A percentile compares a stretch with the other conserved stretches of the same genome.
Evolutionary conservation across 2,329 filamentous ascomycete species (phyloP).

Genomic region (Plenodomus lindquistii): DNA sequence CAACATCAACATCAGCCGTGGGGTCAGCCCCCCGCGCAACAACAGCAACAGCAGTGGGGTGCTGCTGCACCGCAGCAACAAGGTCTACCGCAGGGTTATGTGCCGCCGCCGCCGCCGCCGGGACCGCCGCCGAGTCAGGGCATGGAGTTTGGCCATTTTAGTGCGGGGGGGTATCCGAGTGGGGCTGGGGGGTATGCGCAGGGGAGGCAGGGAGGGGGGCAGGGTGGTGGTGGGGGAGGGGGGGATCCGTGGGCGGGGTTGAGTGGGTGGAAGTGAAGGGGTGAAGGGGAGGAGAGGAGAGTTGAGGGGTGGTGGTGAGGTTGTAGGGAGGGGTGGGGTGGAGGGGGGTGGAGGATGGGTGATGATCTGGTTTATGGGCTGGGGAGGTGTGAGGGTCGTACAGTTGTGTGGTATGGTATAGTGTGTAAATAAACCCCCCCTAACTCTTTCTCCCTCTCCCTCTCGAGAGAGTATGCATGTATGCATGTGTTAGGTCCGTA

Average conservation of each 20-base stretch:
- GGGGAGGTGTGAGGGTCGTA: too few species aligned
- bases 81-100: constrained; percentile 64
- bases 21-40: constrained; percentile 49
- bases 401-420: too few species aligned
- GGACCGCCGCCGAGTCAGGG: constrained; percentile 62
- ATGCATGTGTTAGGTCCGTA: too few species aligned
- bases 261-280: constrained; percentile 65
- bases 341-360: too few species aligned
- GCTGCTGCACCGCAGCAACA: constrained; percentile 57
- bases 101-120: constrained; percentile 69
- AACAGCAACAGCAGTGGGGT: constrained; percentile 56
- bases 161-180: constrained; percentile 60
- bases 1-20: constrained; percentile 57
- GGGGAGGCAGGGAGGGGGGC: constrained; percentile 32
- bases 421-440: too few species aligned
- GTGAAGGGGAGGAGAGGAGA: too few species aligned
- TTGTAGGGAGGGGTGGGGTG: too few species aligned
- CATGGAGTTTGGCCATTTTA: constrained; percentile 57
- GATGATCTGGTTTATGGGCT: too few species aligned
- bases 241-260: constrained; percentile 72
- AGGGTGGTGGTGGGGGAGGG: constrained; percentile 38
- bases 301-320: too few species aligned
- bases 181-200: constrained; percentile 45
- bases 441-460: too few species aligned
- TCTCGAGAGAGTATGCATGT: too few species aligned